phyloP scores from a whole-genome alignment of 208 protist species.

The Leptomonas seymouri region DNA sequence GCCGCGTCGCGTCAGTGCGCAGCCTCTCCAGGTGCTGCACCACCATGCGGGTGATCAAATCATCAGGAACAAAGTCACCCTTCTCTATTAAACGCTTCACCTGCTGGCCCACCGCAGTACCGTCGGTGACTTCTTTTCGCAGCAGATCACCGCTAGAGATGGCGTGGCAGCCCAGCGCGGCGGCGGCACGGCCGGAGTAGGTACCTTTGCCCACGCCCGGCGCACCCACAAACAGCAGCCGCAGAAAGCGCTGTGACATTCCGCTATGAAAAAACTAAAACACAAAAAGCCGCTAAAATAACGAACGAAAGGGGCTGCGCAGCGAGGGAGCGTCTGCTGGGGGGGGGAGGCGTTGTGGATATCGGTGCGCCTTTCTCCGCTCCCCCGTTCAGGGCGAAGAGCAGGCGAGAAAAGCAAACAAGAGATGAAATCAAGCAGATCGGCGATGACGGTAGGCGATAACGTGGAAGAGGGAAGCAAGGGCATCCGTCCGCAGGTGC shows the following conservation, averaged over 20 bases:
- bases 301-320: not conserved
- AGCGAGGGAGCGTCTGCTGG: not conserved
- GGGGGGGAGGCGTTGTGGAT: not conserved
- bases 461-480: not conserved
- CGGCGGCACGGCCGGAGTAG: conserved; percentile 82
- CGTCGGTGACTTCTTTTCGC: conserved; percentile 67
- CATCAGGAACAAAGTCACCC: conserved; percentile 80
- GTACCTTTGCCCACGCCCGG: conserved; percentile 95
- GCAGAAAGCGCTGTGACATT: conserved; percentile 42
- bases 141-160: conserved; percentile 94
- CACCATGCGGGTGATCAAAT: conserved; percentile 76
- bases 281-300: no score
- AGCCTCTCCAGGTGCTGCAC: conserved; percentile 34
- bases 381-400: no score
- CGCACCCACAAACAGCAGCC: conserved; percentile 88
- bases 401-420: not conserved
- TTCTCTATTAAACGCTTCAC: conserved; percentile 60
- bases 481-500: not conserved
- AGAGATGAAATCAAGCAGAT: not conserved
- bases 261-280: no score
- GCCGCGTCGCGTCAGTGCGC: conserved; percentile 10
- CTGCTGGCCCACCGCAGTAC: conserved; percentile 44
- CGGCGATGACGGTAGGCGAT: no score
- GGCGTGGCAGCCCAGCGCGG: conserved; percentile 69
- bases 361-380: no score